Evolutionary conservation across 225 moss, liverwort and hornwort genomes (phyloP), one percentile per base, ranked within the genome.

Genomic region (Bryum argenteum): DNA sequence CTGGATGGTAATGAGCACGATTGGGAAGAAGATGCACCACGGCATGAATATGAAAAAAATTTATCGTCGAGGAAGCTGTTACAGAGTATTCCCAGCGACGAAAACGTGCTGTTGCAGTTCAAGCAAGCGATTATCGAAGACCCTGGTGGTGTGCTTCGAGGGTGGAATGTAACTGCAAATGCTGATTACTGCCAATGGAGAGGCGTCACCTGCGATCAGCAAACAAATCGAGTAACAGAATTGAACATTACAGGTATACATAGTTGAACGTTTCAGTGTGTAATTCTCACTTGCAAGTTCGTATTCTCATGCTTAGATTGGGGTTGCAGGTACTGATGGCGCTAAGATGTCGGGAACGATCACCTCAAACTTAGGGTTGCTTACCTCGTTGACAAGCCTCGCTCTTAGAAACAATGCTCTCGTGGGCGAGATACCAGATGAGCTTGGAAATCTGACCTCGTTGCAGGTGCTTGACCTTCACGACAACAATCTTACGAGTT

Each of bases 181-280:
- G 43, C 58, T 10, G 57, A 82, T 48, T 71, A 64, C 48, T 82
- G 82, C 61, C 71, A 54, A 42, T 82, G 82, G 82, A 56, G 20
- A 22, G 78, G 82, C 5, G 82, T 82, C 21, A 75, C 70, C 23
- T 82, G 82, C 62, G 51, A 82, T 56, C 70, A 8, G 40, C 47
- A 8, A 37, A 78, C 82, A 10, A 66, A 57, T 56, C 78, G 78
- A 78, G 82, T 82, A 22, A 55, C 57, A 1, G 78, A 59, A 22
- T 48, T 82, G 55, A 82, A 82, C 28, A 54, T 82, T 10, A 82
- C 78, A 71, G 78, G 82, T 78, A 24, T 9, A 51, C n/a, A 20
- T 56, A 59, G 47, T 38, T 8, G n/a, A 23, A 64, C 22, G n/a
- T 3, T 2, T 10, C 11, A 54, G 22, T 37, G 4, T 33, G 33